These are phyloP conservation scores for Helicostylum pulchrum DNA, from an alignment of 192 early-diverging fungal species.

Conservation along the genomic window DNA sequence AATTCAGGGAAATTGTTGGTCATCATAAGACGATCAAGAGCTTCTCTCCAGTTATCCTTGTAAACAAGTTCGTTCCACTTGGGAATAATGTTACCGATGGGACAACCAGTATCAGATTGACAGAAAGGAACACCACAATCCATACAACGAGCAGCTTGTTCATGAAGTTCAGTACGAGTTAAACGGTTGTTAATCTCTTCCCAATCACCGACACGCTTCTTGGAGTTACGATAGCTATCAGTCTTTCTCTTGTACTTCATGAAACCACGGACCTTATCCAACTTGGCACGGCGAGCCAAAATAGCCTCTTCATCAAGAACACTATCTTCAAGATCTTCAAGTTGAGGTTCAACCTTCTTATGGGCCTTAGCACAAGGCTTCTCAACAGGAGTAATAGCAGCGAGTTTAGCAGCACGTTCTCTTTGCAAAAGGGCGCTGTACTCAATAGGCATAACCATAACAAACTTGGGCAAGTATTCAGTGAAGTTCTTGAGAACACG, in stretches of 20 bases:
- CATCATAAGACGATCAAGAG: slow-evolving; percentile 87
- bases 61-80: slow-evolving; percentile 99
- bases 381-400: slow-evolving; percentile 20
- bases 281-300: slow-evolving; percentile 61
- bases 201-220: slow-evolving; percentile 84
- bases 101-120: slow-evolving; percentile 97
- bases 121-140: slow-evolving; percentile 99
- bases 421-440: slow-evolving; percentile 79
- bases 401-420: slow-evolving; percentile 48
- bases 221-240: slow-evolving; percentile 84
- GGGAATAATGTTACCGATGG: slow-evolving; percentile 98
- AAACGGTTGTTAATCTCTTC: slow-evolving; percentile 91
- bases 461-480: slow-evolving; percentile 70
- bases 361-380: slow-evolving; percentile 3
- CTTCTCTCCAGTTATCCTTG: slow-evolving; percentile 94
- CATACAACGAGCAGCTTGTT: slow-evolving; percentile 97
- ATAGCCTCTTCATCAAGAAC: slow-evolving; percentile 74
- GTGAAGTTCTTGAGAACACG: slow-evolving; percentile 69
- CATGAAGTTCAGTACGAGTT: slow-evolving; percentile 74
- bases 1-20: slow-evolving; percentile 99
- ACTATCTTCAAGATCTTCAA: slow-evolving; percentile 92
- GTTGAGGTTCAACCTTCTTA: slow-evolving; percentile 51
- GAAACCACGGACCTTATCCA: slow-evolving; percentile 95
- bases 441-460: slow-evolving; percentile 94
- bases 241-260: slow-evolving; percentile 88